Conservation (phyloP, 176 grass and related monocot genomes). For the Urochloa ruziziensis region DNA sequence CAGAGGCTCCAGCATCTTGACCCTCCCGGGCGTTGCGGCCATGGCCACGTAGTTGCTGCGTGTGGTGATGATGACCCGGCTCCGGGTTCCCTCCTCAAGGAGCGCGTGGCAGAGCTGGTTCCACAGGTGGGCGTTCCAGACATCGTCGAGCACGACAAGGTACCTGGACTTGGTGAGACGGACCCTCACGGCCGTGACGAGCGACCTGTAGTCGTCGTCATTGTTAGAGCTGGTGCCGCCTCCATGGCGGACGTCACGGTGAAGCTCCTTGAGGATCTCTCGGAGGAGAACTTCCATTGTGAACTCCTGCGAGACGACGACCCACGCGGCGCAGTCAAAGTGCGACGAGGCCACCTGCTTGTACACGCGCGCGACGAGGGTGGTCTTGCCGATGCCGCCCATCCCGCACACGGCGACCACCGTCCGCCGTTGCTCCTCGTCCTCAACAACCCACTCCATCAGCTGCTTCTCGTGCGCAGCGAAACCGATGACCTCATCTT, state of each 20-base stretch:
- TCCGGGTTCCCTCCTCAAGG: neutral
- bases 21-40: neutral
- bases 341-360: neutral
- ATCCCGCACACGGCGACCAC: conserved; percentile 21
- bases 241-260: no score
- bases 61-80: conserved; percentile 42
- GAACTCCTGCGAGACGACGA: conserved; percentile 25
- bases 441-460: neutral
- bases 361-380: conserved; percentile 17
- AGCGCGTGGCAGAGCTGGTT: neutral
- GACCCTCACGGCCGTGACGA: neutral
- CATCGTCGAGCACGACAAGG: conserved; percentile 36
- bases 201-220: neutral
- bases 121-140: conserved; percentile 21
- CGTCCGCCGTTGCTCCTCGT: neutral
- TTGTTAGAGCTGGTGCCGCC: neutral
- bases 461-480: neutral
- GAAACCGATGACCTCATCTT: no score
- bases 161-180: neutral
- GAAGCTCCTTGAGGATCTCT: conserved; percentile 14
- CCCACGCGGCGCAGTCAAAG: conserved; percentile 42
- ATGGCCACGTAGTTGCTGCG: conserved; percentile 12
- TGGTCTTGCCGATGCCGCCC: conserved; percentile 44
- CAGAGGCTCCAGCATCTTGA: neutral
- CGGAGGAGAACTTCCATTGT: conserved; percentile 15